A percentile compares a stretch with the other conserved stretches of the same genome.
phyloP scores from a whole-genome alignment of 202 grass and related monocot species.

The Hordeum pubiflorum region DNA sequence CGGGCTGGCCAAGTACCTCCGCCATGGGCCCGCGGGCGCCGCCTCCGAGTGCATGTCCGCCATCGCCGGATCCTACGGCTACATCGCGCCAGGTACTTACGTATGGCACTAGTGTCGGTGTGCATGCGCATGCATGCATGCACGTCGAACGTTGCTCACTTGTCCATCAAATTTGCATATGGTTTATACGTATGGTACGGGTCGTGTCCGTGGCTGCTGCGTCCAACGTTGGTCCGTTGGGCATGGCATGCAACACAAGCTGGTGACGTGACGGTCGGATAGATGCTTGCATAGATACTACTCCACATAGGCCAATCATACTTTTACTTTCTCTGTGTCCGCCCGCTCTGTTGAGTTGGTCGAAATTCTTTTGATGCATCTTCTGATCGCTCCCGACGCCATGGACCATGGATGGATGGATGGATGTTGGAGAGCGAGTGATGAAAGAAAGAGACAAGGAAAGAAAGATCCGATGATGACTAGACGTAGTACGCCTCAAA shows the following conservation, averaged over 20 bases:
- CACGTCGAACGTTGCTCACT: too few relatives aligned
- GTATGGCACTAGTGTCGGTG: too few relatives aligned
- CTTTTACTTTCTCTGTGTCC: background rate
- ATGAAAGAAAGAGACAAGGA: background rate
- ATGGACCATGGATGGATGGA: background rate
- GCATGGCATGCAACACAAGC: background rate
- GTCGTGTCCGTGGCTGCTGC: background rate
- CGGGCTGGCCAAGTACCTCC: conserved; percentile 76
- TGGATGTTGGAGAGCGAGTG: background rate
- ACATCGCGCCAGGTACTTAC: conserved; percentile 75
- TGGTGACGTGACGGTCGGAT: background rate
- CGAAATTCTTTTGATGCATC: conserved; percentile 14
- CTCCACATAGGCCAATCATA: background rate
- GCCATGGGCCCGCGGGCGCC: conserved; percentile 19
- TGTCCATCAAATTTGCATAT: too few relatives aligned
- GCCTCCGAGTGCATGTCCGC: conserved; percentile 78
- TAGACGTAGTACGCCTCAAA: conserved; percentile 8
- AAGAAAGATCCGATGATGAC: conserved; percentile 28
- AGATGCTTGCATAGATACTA: background rate
- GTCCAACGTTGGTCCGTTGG: background rate
- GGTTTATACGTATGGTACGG: background rate
- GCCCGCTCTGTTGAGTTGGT: background rate
- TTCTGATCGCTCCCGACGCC: too few relatives aligned
- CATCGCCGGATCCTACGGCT: conserved; percentile 85
- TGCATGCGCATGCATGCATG: too few relatives aligned